Evolutionary conservation across 2,329 filamentous ascomycete genomes (phyloP), one percentile per base, ranked within the genome.

Genomic region (Paecilomyces variotii): DNA sequence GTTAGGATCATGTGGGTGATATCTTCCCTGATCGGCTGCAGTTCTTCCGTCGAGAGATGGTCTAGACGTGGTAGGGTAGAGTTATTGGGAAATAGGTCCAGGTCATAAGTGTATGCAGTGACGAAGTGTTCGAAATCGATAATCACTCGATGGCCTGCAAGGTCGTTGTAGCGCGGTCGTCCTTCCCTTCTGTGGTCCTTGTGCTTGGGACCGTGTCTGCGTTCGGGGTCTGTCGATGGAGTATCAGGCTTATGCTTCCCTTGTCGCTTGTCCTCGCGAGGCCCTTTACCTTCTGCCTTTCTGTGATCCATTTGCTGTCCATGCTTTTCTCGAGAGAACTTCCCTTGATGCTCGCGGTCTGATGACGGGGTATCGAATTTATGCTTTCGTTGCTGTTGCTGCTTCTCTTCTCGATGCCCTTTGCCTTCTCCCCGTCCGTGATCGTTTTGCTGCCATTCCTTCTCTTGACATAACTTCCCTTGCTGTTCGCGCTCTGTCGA

Each of bases 91-190:
- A 75, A 76, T 5, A 78, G 60, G 11, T 73, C 67, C 11, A 76
- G 60, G n/a, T 69, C 63, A 59, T 78, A 74, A 5, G 66, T 66
- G 62, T 75, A 81, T 1, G 74, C 71, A 14, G 70, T 76, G 50
- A 80, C 70, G 56, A 81, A 78, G 26, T 71, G 60, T 7, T 77
- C 73, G 61, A 77, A 78, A 63, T 80, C 67, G 2, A 81, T 32
- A 3, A 35, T 60, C 4, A 77, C 77, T 14, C 77, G 60, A 19
- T 61, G 51, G 6, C 67, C 64, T 7, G 65, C 66, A 39, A 69
- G 63, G 27, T 62, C 62, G 32, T 67, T 57, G 56, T 65, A 69
- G 2, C 67, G 61, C 10, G 60, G 56, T 27, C 59, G 53, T 12
- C 67, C 56, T 9, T 60, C 64, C 54, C 59, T 39, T n/a, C 12